Evolutionary conservation across 345 rosid genomes (phyloP).

Genomic region (Eucalyptus viminalis): DNA sequence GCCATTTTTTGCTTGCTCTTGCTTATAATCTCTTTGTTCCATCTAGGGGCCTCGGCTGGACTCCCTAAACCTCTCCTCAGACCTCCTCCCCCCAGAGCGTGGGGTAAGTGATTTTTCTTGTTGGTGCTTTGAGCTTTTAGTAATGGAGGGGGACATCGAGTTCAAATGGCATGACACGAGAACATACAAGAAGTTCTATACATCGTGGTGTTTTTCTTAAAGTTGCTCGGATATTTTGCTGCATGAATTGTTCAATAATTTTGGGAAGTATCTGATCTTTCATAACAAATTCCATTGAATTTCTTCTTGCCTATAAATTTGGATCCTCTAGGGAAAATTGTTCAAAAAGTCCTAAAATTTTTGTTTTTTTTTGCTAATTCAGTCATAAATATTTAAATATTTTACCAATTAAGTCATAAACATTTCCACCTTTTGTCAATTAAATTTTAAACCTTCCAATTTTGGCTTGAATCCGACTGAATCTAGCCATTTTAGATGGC

Average conservation of each 20-base stretch:
- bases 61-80: not conserved
- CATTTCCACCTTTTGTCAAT: fast-evolving
- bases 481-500: too few species aligned
- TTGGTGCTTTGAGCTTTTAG: fast-evolving
- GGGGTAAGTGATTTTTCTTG: not conserved
- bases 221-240: not conserved
- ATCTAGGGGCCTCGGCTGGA: not conserved
- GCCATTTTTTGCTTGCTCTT: not conserved
- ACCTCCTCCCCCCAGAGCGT: too few species aligned
- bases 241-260: not conserved
- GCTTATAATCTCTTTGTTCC: not conserved
- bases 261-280: not conserved
- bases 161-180: not conserved
- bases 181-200: not conserved
- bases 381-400: too few species aligned
- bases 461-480: fast-evolving
- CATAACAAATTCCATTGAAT: not conserved
- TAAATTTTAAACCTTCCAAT: too few species aligned
- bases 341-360: fast-evolving
- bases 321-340: too few species aligned
- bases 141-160: not conserved
- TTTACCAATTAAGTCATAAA: too few species aligned
- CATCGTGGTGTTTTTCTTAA: too few species aligned
- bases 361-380: fast-evolving
- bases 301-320: not conserved